phyloP scores from a whole-genome alignment of 2,329 filamentous ascomycete genomes.

The Pseudogymnoascus sp. region DNA sequence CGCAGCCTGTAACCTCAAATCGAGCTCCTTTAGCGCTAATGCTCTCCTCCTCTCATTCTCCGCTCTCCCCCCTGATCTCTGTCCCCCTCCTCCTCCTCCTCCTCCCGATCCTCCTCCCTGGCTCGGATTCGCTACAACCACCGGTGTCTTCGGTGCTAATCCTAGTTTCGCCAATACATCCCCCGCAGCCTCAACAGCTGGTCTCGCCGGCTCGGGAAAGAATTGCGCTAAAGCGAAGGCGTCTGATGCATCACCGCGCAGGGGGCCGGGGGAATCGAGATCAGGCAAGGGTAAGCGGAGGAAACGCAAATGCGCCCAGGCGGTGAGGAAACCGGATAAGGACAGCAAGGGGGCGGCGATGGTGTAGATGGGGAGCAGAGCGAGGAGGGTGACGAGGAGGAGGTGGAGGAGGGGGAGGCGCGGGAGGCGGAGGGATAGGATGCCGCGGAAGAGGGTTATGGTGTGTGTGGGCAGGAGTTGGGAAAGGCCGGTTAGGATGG shows the following conservation, averaged over 20 bases:
- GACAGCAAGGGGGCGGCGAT: slow-evolving; percentile 70
- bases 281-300: slow-evolving; percentile 71
- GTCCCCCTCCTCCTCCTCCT: slow-evolving; percentile 22
- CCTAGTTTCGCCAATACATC: slow-evolving; percentile 67
- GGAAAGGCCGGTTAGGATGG: slow-evolving; percentile 94
- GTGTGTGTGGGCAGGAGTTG: slow-evolving; percentile 96
- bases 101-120: too few relatives aligned
- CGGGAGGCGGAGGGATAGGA: slow-evolving; percentile 80
- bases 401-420: slow-evolving; percentile 64
- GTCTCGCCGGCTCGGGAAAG: slow-evolving; percentile 79
- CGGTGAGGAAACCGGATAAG: slow-evolving; percentile 71
- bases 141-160: slow-evolving; percentile 69
- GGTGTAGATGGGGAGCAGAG: slow-evolving; percentile 52
- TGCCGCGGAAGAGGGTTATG: slow-evolving; percentile 81
- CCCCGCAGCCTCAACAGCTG: slow-evolving; percentile 63
- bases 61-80: slow-evolving; percentile 66
- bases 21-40: slow-evolving; percentile 80
- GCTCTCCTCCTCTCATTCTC: slow-evolving; percentile 87
- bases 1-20: slow-evolving; percentile 84
- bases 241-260: slow-evolving; percentile 88
- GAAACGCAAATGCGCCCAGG: slow-evolving; percentile 95
- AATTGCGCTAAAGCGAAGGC: slow-evolving; percentile 95
- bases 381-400: slow-evolving; percentile 61
- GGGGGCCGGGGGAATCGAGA: slow-evolving; percentile 49
- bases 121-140: slow-evolving; percentile 65